Base-by-base conservation (phyloP, 2,329 filamentous ascomycete genomes). In the Allantophomopsis lycopodina region DNA sequence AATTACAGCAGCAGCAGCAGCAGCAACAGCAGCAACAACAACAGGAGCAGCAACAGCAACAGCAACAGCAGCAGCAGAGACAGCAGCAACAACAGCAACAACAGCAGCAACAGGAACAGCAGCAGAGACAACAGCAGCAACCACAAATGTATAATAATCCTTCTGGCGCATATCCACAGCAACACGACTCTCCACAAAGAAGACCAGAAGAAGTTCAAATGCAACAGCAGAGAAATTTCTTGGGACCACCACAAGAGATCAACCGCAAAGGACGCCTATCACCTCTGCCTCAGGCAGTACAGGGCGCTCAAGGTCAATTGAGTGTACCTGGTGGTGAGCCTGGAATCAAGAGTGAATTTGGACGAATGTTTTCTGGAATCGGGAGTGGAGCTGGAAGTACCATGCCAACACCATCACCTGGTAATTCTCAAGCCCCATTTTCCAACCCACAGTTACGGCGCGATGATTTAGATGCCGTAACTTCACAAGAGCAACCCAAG, bases 311-410 rank as follows among this genome's bases (percentile, higher is more conserved):
- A 56, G 76, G 80, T 13, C 83, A 87, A 50, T 73, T 83, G 32
- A 72, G 83, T 39, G 84, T 83, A 3, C 84, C 86, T 5, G 76
- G 78, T 12, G 83, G 80, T 13, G 87, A 94, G 56, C 83, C 86
- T 10, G 83, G 83, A 34, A 94, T 95, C 54, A 94, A 95, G 66
- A 93, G 79, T 55, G 89, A 95, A 56, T 88, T 95, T 56, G 88
- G 88, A 20, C 79, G 86, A 45, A 94, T 95, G 70, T 95, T 94
- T 60, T 86, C 85, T 14, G 89, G 89, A n/a, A 86, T 96, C 48
- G 88, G 78, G 13, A 79, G 75, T 56, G 78, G 78, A 30, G 66
- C 79, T 14, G 73, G 74, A 21, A 68, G 67, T 45, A 61, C 62
- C 20, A 67, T 66, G 15, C 62, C 62, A 34, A 60, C 60, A 12